Percentiles rank a stretch among this genome's conserved stretches.
phyloP scores from a whole-genome alignment of 2,329 filamentous ascomycete species.

The Scedosporium aurantiacum region DNA sequence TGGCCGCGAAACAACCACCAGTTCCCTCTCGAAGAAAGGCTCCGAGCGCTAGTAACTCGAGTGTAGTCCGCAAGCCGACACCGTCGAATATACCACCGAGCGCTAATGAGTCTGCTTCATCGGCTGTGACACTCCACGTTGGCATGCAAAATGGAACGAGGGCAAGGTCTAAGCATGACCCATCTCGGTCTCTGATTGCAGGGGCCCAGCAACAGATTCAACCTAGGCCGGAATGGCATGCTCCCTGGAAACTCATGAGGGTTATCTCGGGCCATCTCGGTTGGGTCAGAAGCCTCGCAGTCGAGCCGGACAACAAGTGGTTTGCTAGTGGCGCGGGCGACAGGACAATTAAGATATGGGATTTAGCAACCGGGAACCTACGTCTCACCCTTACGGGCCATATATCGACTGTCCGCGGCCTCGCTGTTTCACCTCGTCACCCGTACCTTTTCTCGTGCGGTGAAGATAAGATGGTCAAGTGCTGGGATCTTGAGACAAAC shows the following conservation, averaged over 20 bases:
- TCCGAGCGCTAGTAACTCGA: conserved; percentile 20
- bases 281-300: conserved; percentile 81
- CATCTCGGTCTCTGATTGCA: conserved; percentile 8
- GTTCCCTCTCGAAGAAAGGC: not conserved
- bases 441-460: conserved; percentile 96
- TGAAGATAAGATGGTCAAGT: conserved; percentile 99
- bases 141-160: not conserved
- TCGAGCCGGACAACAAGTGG: conserved; percentile 95
- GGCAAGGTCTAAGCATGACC: not conserved
- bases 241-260: conserved; percentile 96
- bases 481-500: conserved; percentile 99
- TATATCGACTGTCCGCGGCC: conserved; percentile 82
- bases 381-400: conserved; percentile 83
- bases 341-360: conserved; percentile 97
- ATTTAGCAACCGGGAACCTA: conserved; percentile 77
- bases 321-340: conserved; percentile 94
- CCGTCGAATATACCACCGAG: conserved; percentile 29
- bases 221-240: conserved; percentile 85
- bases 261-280: conserved; percentile 95
- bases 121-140: conserved; percentile 8
- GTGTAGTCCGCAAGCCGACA: conserved; percentile 16
- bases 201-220: conserved; percentile 11
- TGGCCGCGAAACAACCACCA: conserved; percentile 68
- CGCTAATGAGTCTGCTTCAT: conserved; percentile 28
- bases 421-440: conserved; percentile 86